Evolutionary conservation across 768 basidiomycete species (phyloP), one percentile per base, ranked within the genome.

Genomic region (Termitomyces sp.): DNA sequence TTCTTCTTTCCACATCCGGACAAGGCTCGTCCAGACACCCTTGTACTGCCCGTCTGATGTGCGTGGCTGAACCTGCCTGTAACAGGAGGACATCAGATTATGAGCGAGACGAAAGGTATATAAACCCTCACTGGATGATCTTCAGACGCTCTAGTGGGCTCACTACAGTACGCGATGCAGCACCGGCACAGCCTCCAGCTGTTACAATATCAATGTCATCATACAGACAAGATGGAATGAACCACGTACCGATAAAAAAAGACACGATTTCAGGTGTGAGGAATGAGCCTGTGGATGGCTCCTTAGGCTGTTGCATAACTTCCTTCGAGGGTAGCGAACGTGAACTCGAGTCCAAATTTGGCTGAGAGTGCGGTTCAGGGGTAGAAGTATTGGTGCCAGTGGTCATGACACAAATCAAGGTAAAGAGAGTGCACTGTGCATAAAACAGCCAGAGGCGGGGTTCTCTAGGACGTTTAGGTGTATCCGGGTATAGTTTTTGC

Each of bases 1-100:
- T 72, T 98, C 96, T 70, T 98, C 95, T 63, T 77, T 75, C 91
- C 93, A 98, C 86, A 95, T 95, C 61, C 95, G 84, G 18, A 81
- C 81, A 47, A 96, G 81, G 64, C 90, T 91, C 18, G 83, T 75
- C 85, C 87, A 92, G 37, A 95, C 93, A 20, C 93, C 93, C 65
- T 79, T 85, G 73, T 95, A 95, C 66, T 89, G 88, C 52, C 77
- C 72, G 63, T 81, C 76, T 16, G 82, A 78, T 31, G 79, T 73
- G 47, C 74, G 80, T 30, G 86, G 88, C 70, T 97, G 96, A n/a
- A 93, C 93, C 77, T 98, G 95, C 70, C 95, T 96, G 44, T n/a
- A 55, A 27, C 57, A 64, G 18, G 27, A 12, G 55, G 44, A 42
- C 45, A 31, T 37, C 37, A 54, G 27, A 53, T 34, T 46, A 51